Evolutionary conservation across 1,284 basidiomycete species (phyloP), one percentile per base, ranked within the genome.

Genomic region (Trichosporon asahii): DNA sequence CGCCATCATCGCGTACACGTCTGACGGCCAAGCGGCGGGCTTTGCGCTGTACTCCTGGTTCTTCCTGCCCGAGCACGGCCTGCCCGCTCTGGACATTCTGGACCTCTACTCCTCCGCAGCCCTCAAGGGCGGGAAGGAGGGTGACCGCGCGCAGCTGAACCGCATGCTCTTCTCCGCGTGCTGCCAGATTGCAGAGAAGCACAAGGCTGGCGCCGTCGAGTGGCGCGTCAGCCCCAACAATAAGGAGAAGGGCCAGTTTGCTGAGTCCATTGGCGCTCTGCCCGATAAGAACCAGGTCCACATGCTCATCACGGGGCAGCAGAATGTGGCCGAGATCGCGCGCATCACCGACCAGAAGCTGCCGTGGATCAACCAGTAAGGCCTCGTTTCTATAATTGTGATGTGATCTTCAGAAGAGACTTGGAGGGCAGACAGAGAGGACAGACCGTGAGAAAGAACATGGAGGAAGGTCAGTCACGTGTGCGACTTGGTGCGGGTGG

Each of bases 21-120:
- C 29, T 3, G 25, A 29, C 23, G 64, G 64, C 25, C 25, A 65
- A 18, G 64, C 64, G 11, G 64, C 40, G 12, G 64, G 64, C 1
- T 44, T 49, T 11, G 64, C 64, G 37, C 64, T 65, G 37, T 65
- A 44, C 64, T 65, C 37, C 23, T 65, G 64, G 64, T 46, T 12
- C 64, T 65, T 65, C 64, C 37, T 65, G 23, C 64, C 64, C 15
- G 18, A 65, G 4, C 12, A 25, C 11, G 64, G 64, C 14, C 18
- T 46, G 40, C 64, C 40, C 40, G 64, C 37, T 15, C 27, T 65
- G 25, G 37, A 40, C 40, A 65, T 65, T 35, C 44, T 65, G 12
- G 64, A 65, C 40, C 64, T 65, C 40, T 65, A 65, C 44, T 15
- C 64, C 40, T 31, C 64, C 12, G 23, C 40, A 2, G 64, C 64